Evolutionary conservation across 1,139 yeast species (phyloP), one percentile per base, ranked within the genome.

Genomic region (Blastobotrys serpentis): DNA sequence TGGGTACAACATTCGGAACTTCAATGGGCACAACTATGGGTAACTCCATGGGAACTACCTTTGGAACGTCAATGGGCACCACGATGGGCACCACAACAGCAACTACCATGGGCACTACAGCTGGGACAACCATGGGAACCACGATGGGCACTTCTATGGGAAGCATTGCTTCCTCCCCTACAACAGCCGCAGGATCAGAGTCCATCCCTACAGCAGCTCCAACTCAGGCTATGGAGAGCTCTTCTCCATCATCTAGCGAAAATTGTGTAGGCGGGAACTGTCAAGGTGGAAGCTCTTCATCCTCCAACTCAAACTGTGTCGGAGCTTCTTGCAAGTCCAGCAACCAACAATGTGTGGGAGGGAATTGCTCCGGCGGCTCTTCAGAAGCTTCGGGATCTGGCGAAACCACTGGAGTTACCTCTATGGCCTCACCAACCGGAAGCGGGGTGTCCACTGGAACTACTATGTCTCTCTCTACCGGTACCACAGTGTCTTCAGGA

Each of bases 281-380:
- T 16, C 6, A 33, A 21, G 5, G 19, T 33, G 18, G 21, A 23
- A 23, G 5, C 8, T 23, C 26, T 5, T 23, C 26, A 6, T 23
- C 26, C 16, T 36, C 25, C n/a, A 19, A 18, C 16, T 6, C 18
- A 18, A 36, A 36, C 40, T 36, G 40, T 19, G 40, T 36, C 8
- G 32, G 32, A 4, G 32, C 32, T 11, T 11, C 7, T 10, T 29
- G 32, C 13, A 11, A 29, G 13, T 7, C 32, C 13, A 11, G 32
- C 16, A 18, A 25, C 7, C 14, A 36, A 36, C 19, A 36, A 18
- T 36, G 40, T 36, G 40, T 36, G 18, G 40, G 40, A 3, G 22
- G 13, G 6, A 36, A 10, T 14, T 36, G 40, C 16, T 18, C 40
- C n/a, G n/a, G n/a, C n/a, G n/a, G n/a, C n/a, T n/a, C n/a, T n/a